A percentile compares a stretch with the other conserved stretches of the same genome.
These are phyloP conservation scores for Periconia sp. DNA, from an alignment of 2,329 filamentous ascomycete genomes.

Conservation along the genomic window DNA sequence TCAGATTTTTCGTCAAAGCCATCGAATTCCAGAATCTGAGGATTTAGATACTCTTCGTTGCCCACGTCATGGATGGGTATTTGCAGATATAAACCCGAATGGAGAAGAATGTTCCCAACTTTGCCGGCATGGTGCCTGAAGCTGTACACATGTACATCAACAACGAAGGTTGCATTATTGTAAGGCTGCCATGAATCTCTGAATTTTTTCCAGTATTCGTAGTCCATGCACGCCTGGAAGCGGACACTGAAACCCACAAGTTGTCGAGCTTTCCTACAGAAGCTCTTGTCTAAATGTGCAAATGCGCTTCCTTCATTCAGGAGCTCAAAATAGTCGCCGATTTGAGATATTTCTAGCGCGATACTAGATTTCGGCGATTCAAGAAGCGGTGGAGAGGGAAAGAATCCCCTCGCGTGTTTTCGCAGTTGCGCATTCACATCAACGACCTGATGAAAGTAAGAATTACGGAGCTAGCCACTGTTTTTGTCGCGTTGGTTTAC, in stretches of 20 bases:
- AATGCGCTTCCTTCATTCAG: neutral
- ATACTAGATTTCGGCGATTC: neutral
- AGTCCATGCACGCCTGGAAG: conserved; percentile 3
- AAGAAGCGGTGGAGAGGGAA: neutral
- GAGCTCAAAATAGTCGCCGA: conserved; percentile 8
- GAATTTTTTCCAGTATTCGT: conserved; percentile 2
- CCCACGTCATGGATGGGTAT: conserved; percentile 2
- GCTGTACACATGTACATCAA: conserved; percentile 9
- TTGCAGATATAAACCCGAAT: conserved; percentile 7
- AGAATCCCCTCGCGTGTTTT: neutral
- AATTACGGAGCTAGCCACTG: too few species aligned
- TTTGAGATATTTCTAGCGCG: neutral
- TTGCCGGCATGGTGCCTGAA: conserved; percentile 9
- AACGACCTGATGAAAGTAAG: conserved; percentile 1
- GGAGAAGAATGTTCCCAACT: conserved; percentile 8
- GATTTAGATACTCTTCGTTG: conserved; percentile 9
- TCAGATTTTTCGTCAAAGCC: conserved; percentile 2
- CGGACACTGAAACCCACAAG: conserved; percentile 2
- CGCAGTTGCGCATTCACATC: conserved; percentile 6
- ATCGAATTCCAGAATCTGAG: conserved; percentile 11
- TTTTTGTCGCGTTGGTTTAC: neutral
- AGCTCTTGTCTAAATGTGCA: conserved; percentile 9
- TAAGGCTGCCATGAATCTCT: neutral
- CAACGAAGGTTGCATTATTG: conserved; percentile 4
- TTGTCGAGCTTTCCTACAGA: conserved; percentile 6